Conservation (phyloP, 176 grass and related monocot genomes). For the Carex pumila region DNA sequence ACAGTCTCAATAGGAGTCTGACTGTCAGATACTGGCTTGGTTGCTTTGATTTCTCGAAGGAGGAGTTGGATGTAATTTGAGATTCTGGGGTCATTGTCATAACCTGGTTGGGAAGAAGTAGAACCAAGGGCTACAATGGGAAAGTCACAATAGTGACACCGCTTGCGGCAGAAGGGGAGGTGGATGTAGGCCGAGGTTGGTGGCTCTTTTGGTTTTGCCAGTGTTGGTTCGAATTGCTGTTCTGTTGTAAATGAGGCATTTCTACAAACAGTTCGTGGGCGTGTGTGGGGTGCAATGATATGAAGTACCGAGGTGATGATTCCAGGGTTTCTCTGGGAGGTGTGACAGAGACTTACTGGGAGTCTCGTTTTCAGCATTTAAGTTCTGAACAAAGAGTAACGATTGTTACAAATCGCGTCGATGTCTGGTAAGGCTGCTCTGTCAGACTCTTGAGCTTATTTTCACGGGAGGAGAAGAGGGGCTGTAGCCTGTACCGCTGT, state of each 20-base stretch:
- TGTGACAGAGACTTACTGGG: conserved; percentile 29
- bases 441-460: not conserved
- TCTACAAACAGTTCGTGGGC: conserved; percentile 49
- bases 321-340: not conserved
- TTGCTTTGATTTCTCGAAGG: conserved; percentile 64
- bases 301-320: not conserved
- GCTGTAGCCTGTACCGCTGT: not conserved
- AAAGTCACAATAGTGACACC: conserved; percentile 93
- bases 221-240: not conserved
- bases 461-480: not conserved
- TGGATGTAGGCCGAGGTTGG: conserved; percentile 71
- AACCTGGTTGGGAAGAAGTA: conserved; percentile 1
- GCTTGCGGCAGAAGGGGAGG: conserved; percentile 83
- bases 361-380: conserved; percentile 50
- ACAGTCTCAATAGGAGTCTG: conserved; percentile 57
- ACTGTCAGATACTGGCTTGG: conserved; percentile 25
- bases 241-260: conserved; percentile 36
- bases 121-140: conserved; percentile 76
- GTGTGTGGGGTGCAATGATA: not conserved
- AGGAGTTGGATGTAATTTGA: conserved; percentile 62
- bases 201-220: not conserved
- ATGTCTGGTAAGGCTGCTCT: not conserved
- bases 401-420: not conserved
- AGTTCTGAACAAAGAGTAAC: not conserved
- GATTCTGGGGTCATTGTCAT: conserved; percentile 57